A percentile compares a stretch with the other conserved stretches of the same genome.
Evolutionary conservation across 192 early-diverging fungal species (phyloP).

Genomic region (Lobosporangium transversale): DNA sequence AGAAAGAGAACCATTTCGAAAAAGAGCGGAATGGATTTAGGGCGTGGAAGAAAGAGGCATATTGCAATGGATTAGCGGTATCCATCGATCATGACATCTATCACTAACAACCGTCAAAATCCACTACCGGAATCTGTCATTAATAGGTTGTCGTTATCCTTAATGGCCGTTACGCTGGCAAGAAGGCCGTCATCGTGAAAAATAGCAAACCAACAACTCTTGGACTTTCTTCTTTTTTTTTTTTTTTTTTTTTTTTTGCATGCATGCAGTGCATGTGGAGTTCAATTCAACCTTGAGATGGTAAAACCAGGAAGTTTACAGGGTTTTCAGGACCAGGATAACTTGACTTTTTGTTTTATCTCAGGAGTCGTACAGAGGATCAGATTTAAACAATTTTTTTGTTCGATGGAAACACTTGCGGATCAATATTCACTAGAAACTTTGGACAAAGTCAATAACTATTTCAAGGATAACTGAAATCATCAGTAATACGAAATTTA

Average conservation of each 20-base stretch:
- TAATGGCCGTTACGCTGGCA: conserved; percentile 98
- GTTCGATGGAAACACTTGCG: too few species aligned
- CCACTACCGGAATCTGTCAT: neutral
- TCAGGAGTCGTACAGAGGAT: too few species aligned
- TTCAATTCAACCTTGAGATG: too few species aligned
- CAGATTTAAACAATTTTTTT: too few species aligned
- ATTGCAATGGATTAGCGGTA: conserved; percentile 13
- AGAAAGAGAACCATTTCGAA: neutral
- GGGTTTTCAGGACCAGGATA: neutral
- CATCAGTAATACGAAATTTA: too few species aligned
- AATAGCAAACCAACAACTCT: conserved; percentile 53
- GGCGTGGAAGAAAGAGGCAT: too few species aligned
- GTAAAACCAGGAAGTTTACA: neutral
- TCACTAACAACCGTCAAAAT: neutral
- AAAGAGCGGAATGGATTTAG: too few species aligned
- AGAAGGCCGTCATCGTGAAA: conserved; percentile 99
- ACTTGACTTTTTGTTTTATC: too few species aligned
- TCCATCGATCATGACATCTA: conserved; percentile 20
- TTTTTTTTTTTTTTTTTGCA: too few species aligned
- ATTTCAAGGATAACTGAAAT: neutral
- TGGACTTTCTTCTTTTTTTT: conserved; percentile 7
- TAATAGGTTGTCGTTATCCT: conserved; percentile 95
- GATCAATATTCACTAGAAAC: too few species aligned
- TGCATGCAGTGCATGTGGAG: too few species aligned
- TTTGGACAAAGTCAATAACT: neutral